Evolutionary conservation across 257 asterid species (phyloP).

Genomic region (Oldenlandia corymbosa): DNA sequence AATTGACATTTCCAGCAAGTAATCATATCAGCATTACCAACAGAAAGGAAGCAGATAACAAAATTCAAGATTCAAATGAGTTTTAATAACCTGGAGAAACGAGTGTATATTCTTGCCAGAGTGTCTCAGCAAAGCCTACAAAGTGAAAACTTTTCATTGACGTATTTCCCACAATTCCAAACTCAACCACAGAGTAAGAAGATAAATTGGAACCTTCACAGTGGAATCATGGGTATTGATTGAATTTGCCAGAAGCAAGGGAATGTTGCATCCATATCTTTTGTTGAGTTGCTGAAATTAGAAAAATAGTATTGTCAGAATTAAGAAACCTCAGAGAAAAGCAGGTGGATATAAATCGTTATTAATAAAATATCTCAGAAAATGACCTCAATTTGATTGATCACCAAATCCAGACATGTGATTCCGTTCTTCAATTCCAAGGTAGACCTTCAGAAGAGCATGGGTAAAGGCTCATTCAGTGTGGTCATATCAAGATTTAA

Average conservation of each 20-base stretch:
- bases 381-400: slow-evolving; percentile 76
- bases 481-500: neutral
- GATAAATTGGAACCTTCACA: slow-evolving; percentile 48
- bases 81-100: slow-evolving; percentile 49
- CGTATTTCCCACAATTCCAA: slow-evolving; percentile 27
- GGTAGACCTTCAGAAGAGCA: slow-evolving; percentile 47
- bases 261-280: slow-evolving; percentile 76
- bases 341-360: neutral
- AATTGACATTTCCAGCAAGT: too few species aligned
- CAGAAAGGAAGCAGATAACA: slow-evolving; percentile 1
- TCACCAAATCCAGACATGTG: slow-evolving; percentile 65
- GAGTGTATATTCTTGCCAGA: slow-evolving; percentile 60
- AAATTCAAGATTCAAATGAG: slow-evolving; percentile 10
- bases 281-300: slow-evolving; percentile 58
- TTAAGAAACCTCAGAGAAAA: slow-evolving; percentile 13
- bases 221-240: slow-evolving; percentile 43
- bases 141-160: slow-evolving; percentile 12
- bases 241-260: slow-evolving; percentile 62
- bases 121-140: slow-evolving; percentile 73
- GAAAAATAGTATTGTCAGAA: slow-evolving; percentile 22
- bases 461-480: too few species aligned
- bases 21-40: neutral
- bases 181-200: slow-evolving; percentile 12
- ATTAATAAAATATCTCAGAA: neutral
- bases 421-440: slow-evolving; percentile 52